A percentile compares a stretch with the other conserved stretches of the same genome.
Evolutionary conservation across 495 filamentous ascomycete genomes (phyloP).

Genomic region (Neurospora sp.): DNA sequence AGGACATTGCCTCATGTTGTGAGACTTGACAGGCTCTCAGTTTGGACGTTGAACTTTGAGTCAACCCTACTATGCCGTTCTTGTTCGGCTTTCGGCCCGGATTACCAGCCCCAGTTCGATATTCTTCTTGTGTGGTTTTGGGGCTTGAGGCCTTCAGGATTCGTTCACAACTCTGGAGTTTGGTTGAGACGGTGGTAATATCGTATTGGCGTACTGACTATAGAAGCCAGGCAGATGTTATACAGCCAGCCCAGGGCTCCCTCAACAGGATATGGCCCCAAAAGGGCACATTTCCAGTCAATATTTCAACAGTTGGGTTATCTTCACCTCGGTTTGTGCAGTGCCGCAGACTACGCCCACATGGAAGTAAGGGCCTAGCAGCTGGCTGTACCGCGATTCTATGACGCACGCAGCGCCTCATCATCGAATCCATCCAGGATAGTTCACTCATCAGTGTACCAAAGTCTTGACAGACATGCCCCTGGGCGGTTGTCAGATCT

Average conservation of each 20-base stretch:
- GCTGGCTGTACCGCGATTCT: not conserved
- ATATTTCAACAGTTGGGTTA: not conserved
- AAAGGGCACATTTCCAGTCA: not conserved
- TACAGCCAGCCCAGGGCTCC: not conserved
- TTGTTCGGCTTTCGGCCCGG: not conserved
- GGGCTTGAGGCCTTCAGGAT: not conserved
- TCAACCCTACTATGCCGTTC: not conserved
- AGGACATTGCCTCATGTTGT: not conserved
- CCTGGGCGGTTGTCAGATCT: not conserved
- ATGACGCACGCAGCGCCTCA: not conserved
- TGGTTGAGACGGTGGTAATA: not conserved
- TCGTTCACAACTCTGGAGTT: not conserved
- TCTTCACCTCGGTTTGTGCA: not conserved
- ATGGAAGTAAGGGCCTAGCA: not conserved
- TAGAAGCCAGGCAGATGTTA: not conserved
- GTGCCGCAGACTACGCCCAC: not conserved
- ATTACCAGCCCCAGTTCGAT: not conserved
- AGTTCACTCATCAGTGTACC: not conserved
- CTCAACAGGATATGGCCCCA: not conserved
- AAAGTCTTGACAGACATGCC: not conserved
- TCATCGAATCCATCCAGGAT: not conserved
- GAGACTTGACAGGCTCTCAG: not conserved
- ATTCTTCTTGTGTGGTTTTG: not conserved
- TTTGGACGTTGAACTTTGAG: not conserved
- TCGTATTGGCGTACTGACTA: not conserved